A percentile compares a stretch with the other conserved stretches of the same genome.
Evolutionary conservation across 1,284 basidiomycete species (phyloP).

Genomic region (Rhodotorula sp.): DNA sequence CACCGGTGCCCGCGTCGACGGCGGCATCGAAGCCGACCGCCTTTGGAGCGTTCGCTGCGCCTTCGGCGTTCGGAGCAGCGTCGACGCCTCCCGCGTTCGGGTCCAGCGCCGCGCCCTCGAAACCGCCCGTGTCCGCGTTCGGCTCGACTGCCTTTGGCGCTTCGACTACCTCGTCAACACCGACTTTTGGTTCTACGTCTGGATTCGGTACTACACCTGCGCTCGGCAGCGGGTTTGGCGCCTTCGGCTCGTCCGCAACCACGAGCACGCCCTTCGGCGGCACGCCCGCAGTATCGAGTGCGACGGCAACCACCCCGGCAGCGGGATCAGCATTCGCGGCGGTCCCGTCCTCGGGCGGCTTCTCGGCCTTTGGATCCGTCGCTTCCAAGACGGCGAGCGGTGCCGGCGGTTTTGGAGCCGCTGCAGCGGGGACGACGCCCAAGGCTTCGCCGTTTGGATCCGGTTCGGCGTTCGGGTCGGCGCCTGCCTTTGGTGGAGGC

Average conservation of each 20-base stretch:
- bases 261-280: background rate
- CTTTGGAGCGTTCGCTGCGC: constrained; percentile 29
- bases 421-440: background rate
- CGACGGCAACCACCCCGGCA: background rate
- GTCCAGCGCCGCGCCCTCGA: background rate
- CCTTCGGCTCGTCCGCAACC: background rate
- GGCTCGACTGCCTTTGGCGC: constrained; percentile 6
- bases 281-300: background rate
- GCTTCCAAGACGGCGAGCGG: background rate
- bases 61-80: constrained; percentile 16
- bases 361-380: constrained; percentile 8
- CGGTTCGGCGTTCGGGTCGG: constrained; percentile 7
- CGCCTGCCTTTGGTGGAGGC: background rate
- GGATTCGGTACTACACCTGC: background rate
- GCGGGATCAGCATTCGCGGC: constrained; percentile 14
- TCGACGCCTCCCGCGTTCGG: background rate
- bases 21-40: constrained; percentile 10
- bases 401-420: background rate
- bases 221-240: background rate
- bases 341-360: background rate
- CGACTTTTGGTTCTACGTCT: constrained; percentile 23
- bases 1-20: constrained; percentile 1
- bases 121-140: constrained; percentile 1
- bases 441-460: constrained; percentile 6
- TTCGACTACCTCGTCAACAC: background rate